These are phyloP conservation scores for Trametes polyzona DNA, from an alignment of 1,284 basidiomycete genomes.

Conservation along the genomic window DNA sequence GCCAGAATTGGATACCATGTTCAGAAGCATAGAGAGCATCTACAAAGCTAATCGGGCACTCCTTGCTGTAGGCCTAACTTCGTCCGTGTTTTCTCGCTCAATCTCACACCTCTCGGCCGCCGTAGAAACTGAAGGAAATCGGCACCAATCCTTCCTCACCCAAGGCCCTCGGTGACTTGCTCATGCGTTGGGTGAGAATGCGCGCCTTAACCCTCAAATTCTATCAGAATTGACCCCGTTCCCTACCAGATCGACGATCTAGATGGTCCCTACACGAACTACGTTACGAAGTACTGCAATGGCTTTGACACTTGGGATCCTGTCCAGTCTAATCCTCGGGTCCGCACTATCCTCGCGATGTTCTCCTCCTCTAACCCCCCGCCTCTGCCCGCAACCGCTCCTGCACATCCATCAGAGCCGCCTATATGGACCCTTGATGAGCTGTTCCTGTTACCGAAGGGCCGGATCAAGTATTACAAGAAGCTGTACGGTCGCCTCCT, in stretches of 20 bases:
- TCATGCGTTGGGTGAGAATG: slow-evolving; percentile 98
- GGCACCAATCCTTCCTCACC: slow-evolving; percentile 93
- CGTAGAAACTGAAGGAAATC: slow-evolving; percentile 91
- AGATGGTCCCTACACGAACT: slow-evolving; percentile 84
- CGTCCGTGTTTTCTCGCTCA: background rate
- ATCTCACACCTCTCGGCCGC: slow-evolving; percentile 13
- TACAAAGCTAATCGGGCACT: slow-evolving; percentile 91
- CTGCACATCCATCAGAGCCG: slow-evolving; percentile 42
- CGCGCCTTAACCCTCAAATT: no score
- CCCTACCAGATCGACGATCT: slow-evolving; percentile 82
- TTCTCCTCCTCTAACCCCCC: slow-evolving; percentile 72
- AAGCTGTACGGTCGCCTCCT: slow-evolving; percentile 89
- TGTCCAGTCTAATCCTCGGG: slow-evolving; percentile 75
- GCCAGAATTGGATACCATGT: slow-evolving; percentile 90
- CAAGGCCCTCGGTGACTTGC: slow-evolving; percentile 91
- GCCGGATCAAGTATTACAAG: slow-evolving; percentile 89
- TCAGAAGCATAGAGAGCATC: slow-evolving; percentile 88
- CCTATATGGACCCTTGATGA: slow-evolving; percentile 84
- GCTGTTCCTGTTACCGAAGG: slow-evolving; percentile 86
- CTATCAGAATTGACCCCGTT: no score
- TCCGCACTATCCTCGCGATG: slow-evolving; percentile 69
- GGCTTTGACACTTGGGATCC: slow-evolving; percentile 88
- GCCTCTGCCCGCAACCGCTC: slow-evolving; percentile 46
- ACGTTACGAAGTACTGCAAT: slow-evolving; percentile 71
- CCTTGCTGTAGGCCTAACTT: slow-evolving; percentile 59